Evolutionary conservation across 2,329 filamentous ascomycete species (phyloP), one percentile per base, ranked within the genome.

Genomic region (Trichothecium roseum): DNA sequence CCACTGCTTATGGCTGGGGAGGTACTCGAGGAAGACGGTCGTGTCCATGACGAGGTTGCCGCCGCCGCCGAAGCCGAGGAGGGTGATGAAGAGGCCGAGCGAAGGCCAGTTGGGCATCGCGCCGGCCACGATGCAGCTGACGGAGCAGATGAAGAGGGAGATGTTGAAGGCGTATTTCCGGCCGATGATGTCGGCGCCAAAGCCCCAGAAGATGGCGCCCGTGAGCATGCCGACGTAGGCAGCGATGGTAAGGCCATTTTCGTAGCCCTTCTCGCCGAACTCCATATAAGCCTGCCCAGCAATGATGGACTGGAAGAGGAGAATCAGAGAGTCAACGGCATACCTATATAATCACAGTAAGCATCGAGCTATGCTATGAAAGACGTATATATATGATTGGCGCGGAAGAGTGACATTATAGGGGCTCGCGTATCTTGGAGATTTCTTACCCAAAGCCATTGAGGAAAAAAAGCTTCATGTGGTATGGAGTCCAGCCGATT

Each of bases 81-180:
- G 52, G 10, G 68, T 69, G 20, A 80, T 67, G 47, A 84, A 82
- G 16, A 80, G 53, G 0, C 73, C 77, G 10, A 84, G 62, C 1
- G 72, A 68, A 2, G 69, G 57, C 77, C 78, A 87, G 42, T 67
- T 81, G 2, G 81, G 80, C 39, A 74, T 68, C 2, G 72, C 74
- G 4, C 80, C 82, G 1, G 78, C 80, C 1, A 81, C 59, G 36
- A 83, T 72, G 20, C 60, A 63, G 43, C 47, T 48, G n/a, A 74
- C 51, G 4, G 73, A 70, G 47, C 71, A 78, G 38, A 82, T 62
- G 45, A 83, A 67, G 9, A 84, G 61, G 3, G 74, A 76, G 16
- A 73, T 57, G 46, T 84, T 84, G 59, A 84, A 85, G 5, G 80
- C 79, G 43, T 72, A 74, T 42, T 72, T 71, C 30, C 80, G 66